A percentile compares a stretch with the other conserved stretches of the same genome.
Evolutionary conservation across 768 basidiomycete species (phyloP).

Genomic region (Wakefieldia striispora): DNA sequence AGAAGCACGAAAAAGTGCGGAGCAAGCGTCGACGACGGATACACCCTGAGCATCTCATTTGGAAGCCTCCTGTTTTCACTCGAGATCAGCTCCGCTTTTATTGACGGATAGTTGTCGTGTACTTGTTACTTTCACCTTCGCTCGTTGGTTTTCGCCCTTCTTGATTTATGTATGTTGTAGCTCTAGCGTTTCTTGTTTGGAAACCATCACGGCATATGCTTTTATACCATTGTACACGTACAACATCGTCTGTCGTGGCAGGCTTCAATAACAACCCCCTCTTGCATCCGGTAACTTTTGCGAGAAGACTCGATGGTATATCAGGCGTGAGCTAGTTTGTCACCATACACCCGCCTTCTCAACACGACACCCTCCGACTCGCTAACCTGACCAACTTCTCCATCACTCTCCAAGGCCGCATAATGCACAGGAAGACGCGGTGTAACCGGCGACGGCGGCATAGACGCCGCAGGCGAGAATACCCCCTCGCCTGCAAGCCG

Average conservation of each 20-base stretch:
- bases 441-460: conserved; percentile 62
- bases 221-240: conserved; percentile 15
- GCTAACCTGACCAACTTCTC: conserved; percentile 3
- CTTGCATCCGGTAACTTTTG: neutral
- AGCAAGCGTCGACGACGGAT: conserved; percentile 79
- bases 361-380: conserved; percentile 14
- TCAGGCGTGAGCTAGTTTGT: conserved; percentile 8
- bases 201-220: conserved; percentile 10
- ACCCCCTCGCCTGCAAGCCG: conserved; percentile 68
- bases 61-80: conserved; percentile 96
- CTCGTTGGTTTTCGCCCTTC: neutral
- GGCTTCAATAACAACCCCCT: neutral
- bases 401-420: conserved; percentile 7
- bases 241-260: conserved; percentile 8
- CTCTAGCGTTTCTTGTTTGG: conserved; percentile 18
- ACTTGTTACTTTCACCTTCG: neutral
- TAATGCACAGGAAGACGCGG: conserved; percentile 37
- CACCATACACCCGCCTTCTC: conserved; percentile 19
- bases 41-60: conserved; percentile 73
- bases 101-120: conserved; percentile 9
- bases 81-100: conserved; percentile 82
- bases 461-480: conserved; percentile 69
- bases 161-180: conserved; percentile 17
- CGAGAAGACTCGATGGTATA: neutral
- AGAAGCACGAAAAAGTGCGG: conserved; percentile 83